phyloP scores from a whole-genome alignment of 768 basidiomycete genomes.

The Auricularia heimuer region DNA sequence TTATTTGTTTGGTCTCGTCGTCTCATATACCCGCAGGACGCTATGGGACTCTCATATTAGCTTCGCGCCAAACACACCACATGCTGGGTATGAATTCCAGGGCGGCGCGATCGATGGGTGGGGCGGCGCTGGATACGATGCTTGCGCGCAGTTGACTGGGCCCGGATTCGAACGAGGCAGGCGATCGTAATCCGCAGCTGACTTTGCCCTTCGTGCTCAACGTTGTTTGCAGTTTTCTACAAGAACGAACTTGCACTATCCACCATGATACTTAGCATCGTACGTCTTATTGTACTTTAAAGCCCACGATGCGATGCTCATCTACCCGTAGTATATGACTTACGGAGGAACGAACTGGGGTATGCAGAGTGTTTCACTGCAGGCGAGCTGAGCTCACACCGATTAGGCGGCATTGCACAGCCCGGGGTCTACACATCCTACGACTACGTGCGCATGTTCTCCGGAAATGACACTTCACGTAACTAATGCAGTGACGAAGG shows the following conservation, averaged over 20 bases:
- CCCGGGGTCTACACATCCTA: slow-evolving; percentile 12
- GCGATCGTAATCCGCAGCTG: no score
- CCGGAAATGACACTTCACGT: not conserved
- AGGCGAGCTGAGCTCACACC: slow-evolving; percentile 31
- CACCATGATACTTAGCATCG: slow-evolving; percentile 41
- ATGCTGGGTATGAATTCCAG: slow-evolving; percentile 37
- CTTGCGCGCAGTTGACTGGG: slow-evolving; percentile 17
- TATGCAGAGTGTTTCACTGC: slow-evolving; percentile 33
- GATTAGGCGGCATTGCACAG: no score
- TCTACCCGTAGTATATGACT: slow-evolving; percentile 36
- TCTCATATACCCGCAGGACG: not conserved
- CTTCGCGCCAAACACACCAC: slow-evolving; percentile 28
- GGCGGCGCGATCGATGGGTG: slow-evolving; percentile 42
- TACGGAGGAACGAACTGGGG: slow-evolving; percentile 46
- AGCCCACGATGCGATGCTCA: not conserved
- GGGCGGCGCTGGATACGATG: slow-evolving; percentile 14
- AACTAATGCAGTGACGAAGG: slow-evolving; percentile 40
- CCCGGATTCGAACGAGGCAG: slow-evolving; percentile 32
- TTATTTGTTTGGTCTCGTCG: not conserved
- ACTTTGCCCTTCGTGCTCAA: no score
- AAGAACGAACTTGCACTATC: slow-evolving; percentile 39
- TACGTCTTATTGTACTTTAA: slow-evolving; percentile 25
- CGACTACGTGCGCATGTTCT: slow-evolving; percentile 19
- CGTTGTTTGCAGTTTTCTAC: slow-evolving; percentile 28
- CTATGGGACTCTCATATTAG: slow-evolving; percentile 28